Evolutionary conservation across 164 flowering plant genomes (phyloP).

Genomic region (Euptelea pleiosperma): DNA sequence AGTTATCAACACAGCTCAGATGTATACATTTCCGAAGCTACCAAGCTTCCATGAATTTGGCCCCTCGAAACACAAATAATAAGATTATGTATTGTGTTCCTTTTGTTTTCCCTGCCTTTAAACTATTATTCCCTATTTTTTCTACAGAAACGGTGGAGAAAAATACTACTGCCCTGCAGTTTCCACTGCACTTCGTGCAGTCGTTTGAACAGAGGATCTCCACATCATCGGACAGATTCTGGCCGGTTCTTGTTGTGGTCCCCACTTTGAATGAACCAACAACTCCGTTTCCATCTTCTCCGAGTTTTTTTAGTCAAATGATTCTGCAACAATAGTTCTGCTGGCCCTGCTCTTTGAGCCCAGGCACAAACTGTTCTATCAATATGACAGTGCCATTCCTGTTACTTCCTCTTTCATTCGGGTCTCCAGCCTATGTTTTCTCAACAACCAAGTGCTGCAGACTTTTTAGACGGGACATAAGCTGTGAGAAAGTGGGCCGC

Average conservation of each 20-base stretch:
- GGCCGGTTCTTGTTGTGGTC: conserved; percentile 37
- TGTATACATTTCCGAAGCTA: conserved; percentile 22
- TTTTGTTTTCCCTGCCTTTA: neutral
- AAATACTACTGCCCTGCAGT: conserved; percentile 8
- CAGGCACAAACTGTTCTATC: conserved; percentile 13
- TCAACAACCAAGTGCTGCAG: conserved; percentile 44
- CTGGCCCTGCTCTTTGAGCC: conserved; percentile 44
- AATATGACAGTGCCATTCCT: conserved; percentile 9
- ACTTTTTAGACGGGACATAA: conserved; percentile 58
- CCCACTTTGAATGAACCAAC: conserved; percentile 68
- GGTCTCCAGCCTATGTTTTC: conserved; percentile 19
- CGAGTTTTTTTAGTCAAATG: conserved; percentile 14
- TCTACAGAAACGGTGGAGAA: neutral
- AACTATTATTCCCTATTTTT: neutral
- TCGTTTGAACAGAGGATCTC: conserved; percentile 20
- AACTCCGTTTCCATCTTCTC: conserved; percentile 28
- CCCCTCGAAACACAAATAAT: conserved; percentile 3
- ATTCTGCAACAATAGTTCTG: conserved; percentile 14
- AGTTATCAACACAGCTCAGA: conserved; percentile 9
- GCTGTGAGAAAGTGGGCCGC: conserved; percentile 77
- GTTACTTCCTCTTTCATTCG: conserved; percentile 15
- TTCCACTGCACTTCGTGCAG: conserved; percentile 35
- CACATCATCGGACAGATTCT: conserved; percentile 9
- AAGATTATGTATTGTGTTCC: neutral
- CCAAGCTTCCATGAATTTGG: conserved; percentile 12